A percentile compares a stretch with the other conserved stretches of the same genome.
phyloP scores from a whole-genome alignment of 257 asterid species.

The Solanum chiquidenum region DNA sequence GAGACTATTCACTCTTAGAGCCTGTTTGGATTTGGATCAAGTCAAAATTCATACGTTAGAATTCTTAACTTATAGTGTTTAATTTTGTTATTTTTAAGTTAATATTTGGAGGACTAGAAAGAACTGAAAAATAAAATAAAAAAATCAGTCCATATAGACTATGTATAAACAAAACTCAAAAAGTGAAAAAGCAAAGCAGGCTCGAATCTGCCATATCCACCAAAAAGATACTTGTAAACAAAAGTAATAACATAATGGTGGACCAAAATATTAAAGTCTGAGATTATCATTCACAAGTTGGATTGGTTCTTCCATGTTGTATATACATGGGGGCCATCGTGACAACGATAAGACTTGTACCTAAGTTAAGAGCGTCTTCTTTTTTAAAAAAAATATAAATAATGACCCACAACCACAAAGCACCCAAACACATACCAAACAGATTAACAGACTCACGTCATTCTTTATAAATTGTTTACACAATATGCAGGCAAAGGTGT shows the following conservation, averaged over 20 bases:
- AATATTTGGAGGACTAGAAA: not conserved
- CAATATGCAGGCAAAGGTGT: not conserved
- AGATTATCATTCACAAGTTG: not conserved
- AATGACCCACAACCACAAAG: not conserved
- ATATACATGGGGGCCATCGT: not conserved
- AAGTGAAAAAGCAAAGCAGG: not conserved
- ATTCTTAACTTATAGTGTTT: not conserved
- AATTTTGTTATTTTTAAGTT: not conserved
- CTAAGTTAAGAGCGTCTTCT: not conserved
- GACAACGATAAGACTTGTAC: not conserved
- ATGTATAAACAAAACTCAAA: not conserved
- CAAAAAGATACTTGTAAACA: not conserved
- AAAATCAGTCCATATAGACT: not conserved
- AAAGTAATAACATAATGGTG: not conserved
- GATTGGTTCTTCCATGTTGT: not conserved
- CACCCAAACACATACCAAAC: not conserved
- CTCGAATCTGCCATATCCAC: not conserved
- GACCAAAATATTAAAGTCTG: not conserved
- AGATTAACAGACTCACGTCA: not conserved
- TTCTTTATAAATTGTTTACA: not conserved
- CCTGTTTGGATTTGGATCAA: not conserved
- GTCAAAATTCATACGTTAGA: not conserved
- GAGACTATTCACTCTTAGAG: not conserved
- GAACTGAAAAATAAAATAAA: not conserved
- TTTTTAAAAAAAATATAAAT: not conserved